Percentiles rank a stretch among this genome's conserved stretches.
Conservation (phyloP, 2,329 filamentous ascomycete genomes). For the Exophiala lecanii-corni region DNA sequence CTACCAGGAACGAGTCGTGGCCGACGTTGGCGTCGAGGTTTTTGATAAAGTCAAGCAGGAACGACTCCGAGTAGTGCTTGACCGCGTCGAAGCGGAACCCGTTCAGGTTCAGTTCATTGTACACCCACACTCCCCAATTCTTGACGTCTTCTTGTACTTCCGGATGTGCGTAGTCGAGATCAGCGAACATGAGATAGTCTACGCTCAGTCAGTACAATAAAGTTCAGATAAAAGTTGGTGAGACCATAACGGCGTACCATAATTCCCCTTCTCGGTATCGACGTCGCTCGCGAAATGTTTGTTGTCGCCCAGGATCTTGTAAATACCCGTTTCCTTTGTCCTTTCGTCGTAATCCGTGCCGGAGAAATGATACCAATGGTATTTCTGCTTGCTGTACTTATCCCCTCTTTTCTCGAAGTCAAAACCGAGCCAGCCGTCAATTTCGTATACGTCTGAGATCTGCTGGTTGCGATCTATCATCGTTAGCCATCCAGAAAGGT, state of each 20-base stretch:
- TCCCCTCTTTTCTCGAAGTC: slow-evolving; percentile 55
- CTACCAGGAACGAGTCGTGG: slow-evolving; percentile 52
- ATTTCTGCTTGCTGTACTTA: slow-evolving; percentile 53
- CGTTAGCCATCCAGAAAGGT: neutral
- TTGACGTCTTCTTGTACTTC: slow-evolving; percentile 58
- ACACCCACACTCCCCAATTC: slow-evolving; percentile 60
- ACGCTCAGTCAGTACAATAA: no score
- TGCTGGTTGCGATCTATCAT: slow-evolving; percentile 47
- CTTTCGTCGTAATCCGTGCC: slow-evolving; percentile 58
- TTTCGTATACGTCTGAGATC: slow-evolving; percentile 51
- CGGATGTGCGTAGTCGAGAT: slow-evolving; percentile 56
- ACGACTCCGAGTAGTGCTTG: slow-evolving; percentile 60
- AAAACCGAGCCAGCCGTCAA: slow-evolving; percentile 60
- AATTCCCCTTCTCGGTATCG: slow-evolving; percentile 57
- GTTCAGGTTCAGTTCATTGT: slow-evolving; percentile 52
- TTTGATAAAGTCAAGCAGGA: slow-evolving; percentile 53
- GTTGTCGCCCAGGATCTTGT: slow-evolving; percentile 54
- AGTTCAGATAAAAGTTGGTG: no score
- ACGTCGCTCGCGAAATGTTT: slow-evolving; percentile 56
- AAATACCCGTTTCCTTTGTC: slow-evolving; percentile 53
- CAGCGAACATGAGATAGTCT: slow-evolving; percentile 68
- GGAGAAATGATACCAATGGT: slow-evolving; percentile 58
- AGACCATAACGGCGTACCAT: slow-evolving; percentile 31
- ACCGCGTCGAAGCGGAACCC: slow-evolving; percentile 64
- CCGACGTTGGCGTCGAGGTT: slow-evolving; percentile 47